Evolutionary conservation across 208 protist genomes (phyloP).

Genomic region (Wallacemonas sp.): DNA sequence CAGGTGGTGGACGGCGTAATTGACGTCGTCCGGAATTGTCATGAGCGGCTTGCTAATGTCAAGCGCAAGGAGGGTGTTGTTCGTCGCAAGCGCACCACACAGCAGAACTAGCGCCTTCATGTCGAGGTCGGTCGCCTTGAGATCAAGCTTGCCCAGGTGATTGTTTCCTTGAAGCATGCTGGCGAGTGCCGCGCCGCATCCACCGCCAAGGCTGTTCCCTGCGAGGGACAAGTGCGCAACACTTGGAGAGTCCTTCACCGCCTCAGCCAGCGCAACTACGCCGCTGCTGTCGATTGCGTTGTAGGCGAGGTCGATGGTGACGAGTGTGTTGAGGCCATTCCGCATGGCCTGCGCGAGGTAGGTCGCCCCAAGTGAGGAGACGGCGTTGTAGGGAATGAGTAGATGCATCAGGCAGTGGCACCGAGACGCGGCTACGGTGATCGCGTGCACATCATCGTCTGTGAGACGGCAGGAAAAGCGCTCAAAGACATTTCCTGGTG

Average conservation of each 20-base stretch:
- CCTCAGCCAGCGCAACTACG: constrained; percentile 38
- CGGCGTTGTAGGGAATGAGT: constrained; percentile 67
- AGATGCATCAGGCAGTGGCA: constrained; percentile 35
- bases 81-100: constrained; percentile 31
- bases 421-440: constrained; percentile 29
- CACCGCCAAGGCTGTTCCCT: constrained; percentile 60
- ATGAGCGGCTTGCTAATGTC: constrained; percentile 70
- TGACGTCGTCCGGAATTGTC: constrained; percentile 54
- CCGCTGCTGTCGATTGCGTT: constrained; percentile 57
- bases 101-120: constrained; percentile 65
- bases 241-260: constrained; percentile 24
- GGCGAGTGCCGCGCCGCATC: constrained; percentile 34
- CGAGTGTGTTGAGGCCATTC: constrained; percentile 30
- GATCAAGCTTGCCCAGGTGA: constrained; percentile 46
- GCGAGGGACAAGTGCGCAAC: constrained; percentile 36
- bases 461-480: constrained; percentile 56
- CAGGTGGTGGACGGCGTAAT: constrained; percentile 71
- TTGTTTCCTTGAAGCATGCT: constrained; percentile 35
- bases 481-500: constrained; percentile 64
- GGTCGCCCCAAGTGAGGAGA: constrained; percentile 41
- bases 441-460: constrained; percentile 57
- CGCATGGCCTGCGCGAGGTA: constrained; percentile 47
- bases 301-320: constrained; percentile 56
- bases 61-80: constrained; percentile 48
- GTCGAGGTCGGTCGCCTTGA: constrained; percentile 52